These are phyloP conservation scores for Phylloboletellus chloephorus DNA, from an alignment of 1,284 basidiomycete species.

Conservation along the genomic window DNA sequence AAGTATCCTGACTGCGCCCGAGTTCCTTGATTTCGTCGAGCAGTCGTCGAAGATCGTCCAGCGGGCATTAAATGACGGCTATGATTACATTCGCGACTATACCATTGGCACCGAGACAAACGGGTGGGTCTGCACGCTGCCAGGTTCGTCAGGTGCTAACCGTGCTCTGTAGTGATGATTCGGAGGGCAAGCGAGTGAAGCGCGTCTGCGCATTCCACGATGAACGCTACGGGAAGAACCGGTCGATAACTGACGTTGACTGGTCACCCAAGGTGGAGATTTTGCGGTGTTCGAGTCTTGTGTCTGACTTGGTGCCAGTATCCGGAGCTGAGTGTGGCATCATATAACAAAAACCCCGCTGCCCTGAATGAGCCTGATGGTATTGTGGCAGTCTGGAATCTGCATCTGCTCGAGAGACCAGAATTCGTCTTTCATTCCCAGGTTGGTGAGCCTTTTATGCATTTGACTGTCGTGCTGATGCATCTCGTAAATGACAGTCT, in stretches of 20 bases:
- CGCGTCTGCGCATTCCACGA: constrained; percentile 86
- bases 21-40: constrained; percentile 92
- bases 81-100: constrained; percentile 97
- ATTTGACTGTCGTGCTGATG: constrained; percentile 13
- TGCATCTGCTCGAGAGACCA: constrained; percentile 89
- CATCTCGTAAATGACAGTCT: constrained; percentile 53
- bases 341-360: constrained; percentile 94
- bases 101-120: constrained; percentile 75
- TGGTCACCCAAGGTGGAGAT: constrained; percentile 87
- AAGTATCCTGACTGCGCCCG: constrained; percentile 77
- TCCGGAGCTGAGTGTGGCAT: constrained; percentile 90
- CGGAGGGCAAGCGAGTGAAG: constrained; percentile 84
- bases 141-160: constrained; percentile 4
- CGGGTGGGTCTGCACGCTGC: constrained; percentile 43
- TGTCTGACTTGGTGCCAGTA: constrained; percentile 51
- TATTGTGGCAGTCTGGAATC: constrained; percentile 95
- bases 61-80: constrained; percentile 91
- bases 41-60: constrained; percentile 94
- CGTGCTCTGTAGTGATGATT: constrained; percentile 64
- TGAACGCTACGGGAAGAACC: constrained; percentile 81
- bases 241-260: constrained; percentile 93
- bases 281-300: neutral
- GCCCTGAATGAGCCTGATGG: constrained; percentile 93
- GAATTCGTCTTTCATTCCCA: constrained; percentile 98
- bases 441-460: constrained; percentile 40